Evolutionary conservation across 2,329 filamentous ascomycete genomes (phyloP).

Genomic region (Sphaerulina musiva): DNA sequence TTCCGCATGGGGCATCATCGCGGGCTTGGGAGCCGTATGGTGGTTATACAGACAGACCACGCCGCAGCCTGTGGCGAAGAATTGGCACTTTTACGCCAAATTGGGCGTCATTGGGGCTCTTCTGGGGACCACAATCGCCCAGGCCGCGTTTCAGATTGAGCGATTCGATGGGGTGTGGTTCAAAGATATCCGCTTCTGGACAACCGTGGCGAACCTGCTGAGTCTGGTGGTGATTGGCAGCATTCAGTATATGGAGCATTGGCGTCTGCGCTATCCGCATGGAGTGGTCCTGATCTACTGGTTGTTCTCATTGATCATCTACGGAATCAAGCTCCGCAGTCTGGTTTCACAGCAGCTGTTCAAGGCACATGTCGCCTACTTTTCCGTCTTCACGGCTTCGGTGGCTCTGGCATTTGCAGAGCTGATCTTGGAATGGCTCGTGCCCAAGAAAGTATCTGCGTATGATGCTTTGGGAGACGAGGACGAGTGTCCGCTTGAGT

Average conservation of each 20-base stretch:
- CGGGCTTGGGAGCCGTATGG: conserved; percentile 71
- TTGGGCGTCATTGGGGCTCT: conserved; percentile 64
- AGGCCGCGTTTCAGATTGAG: conserved; percentile 70
- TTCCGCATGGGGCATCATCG: conserved; percentile 67
- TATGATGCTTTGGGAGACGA: conserved; percentile 63
- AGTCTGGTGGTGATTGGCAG: conserved; percentile 69
- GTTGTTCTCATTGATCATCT: conserved; percentile 74
- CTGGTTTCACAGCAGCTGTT: conserved; percentile 73
- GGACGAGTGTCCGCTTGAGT: conserved; percentile 73
- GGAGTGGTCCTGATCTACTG: conserved; percentile 88
- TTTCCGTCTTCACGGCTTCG: conserved; percentile 66
- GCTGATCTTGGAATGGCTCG: conserved; percentile 76
- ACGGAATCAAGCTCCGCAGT: conserved; percentile 77
- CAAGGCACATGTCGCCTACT: conserved; percentile 61
- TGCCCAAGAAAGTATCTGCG: conserved; percentile 68
- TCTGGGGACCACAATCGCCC: conserved; percentile 60
- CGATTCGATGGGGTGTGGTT: conserved; percentile 64
- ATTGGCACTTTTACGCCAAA: conserved; percentile 91
- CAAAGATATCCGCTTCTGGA: conserved; percentile 80
- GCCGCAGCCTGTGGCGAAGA: conserved; percentile 63
- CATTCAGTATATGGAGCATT: conserved; percentile 82
- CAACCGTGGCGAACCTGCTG: conserved; percentile 62
- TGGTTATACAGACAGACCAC: conserved; percentile 67
- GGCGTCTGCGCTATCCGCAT: conserved; percentile 74
- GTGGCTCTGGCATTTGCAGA: conserved; percentile 63